phyloP scores from a whole-genome alignment of 2,329 filamentous ascomycete genomes.

The Pseudogymnoascus sp. region DNA sequence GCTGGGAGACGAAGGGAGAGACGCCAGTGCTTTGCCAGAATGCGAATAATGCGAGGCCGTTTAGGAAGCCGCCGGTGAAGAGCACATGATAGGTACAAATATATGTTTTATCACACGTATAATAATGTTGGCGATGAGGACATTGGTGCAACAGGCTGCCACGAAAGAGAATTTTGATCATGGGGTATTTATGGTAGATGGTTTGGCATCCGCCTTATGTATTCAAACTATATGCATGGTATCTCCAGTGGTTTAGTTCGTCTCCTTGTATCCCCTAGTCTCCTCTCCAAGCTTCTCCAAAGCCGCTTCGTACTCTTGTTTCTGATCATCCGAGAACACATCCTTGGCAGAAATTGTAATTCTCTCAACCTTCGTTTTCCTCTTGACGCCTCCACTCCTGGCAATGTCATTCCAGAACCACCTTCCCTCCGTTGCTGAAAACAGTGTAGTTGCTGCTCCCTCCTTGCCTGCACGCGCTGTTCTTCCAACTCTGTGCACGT shows the following conservation, averaged over 20 bases:
- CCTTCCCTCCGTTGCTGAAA: slow-evolving; percentile 66
- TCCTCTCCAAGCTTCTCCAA: slow-evolving; percentile 57
- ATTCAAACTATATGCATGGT: slow-evolving; percentile 7
- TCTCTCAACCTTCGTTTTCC: slow-evolving; percentile 39
- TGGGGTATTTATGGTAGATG: not conserved
- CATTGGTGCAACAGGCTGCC: not conserved
- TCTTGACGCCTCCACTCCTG: slow-evolving; percentile 43
- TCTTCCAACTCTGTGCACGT: slow-evolving; percentile 86
- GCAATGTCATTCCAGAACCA: slow-evolving; percentile 91
- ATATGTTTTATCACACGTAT: not conserved
- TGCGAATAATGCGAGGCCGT: slow-evolving; percentile 53
- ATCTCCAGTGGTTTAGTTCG: not conserved
- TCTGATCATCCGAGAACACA: slow-evolving; percentile 34
- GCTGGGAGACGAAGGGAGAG: slow-evolving; percentile 53
- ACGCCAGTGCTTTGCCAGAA: slow-evolving; percentile 53
- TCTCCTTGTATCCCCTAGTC: slow-evolving; percentile 12
- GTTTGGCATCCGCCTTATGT: not conserved
- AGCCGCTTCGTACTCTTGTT: slow-evolving; percentile 42
- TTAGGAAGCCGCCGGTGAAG: slow-evolving; percentile 51
- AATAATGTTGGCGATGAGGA: not conserved
- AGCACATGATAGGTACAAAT: slow-evolving; percentile 14
- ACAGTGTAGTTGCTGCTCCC: slow-evolving; percentile 80
- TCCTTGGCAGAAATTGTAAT: slow-evolving; percentile 34
- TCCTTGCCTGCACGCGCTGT: slow-evolving; percentile 73
- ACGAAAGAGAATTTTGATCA: not conserved